These are phyloP conservation scores for Pisolithus marmoratus DNA, from an alignment of 768 basidiomycete genomes.

Conservation along the genomic window DNA sequence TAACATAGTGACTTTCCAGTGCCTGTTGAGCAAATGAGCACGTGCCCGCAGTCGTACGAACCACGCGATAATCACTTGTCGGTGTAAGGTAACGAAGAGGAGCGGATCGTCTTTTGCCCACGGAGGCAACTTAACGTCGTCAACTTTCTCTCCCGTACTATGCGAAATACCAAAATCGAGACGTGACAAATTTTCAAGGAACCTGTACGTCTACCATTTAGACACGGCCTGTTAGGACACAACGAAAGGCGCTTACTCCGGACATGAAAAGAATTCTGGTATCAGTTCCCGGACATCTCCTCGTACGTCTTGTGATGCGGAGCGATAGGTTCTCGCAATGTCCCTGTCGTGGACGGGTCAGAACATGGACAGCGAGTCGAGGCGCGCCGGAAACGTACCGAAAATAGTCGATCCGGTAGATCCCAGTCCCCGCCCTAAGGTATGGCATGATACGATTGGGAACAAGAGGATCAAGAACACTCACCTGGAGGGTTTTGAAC, in stretches of 20 bases:
- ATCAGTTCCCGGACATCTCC: constrained; percentile 94
- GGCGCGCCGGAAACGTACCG: constrained; percentile 33
- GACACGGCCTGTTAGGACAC: neutral
- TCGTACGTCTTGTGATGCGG: constrained; percentile 78
- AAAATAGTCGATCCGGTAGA: constrained; percentile 81
- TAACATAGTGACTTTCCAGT: constrained; percentile 82
- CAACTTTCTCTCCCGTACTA: constrained; percentile 70
- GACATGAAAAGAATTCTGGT: constrained; percentile 82
- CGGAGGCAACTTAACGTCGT: constrained; percentile 82
- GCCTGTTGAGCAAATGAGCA: constrained; percentile 42
- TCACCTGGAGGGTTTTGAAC: constrained; percentile 82
- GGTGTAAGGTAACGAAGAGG: constrained; percentile 74
- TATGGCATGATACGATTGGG: neutral
- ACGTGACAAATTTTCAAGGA: constrained; percentile 73
- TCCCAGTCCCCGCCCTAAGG: constrained; percentile 90
- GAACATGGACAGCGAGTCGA: neutral
- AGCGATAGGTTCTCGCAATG: constrained; percentile 73
- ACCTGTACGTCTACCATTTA: constrained; percentile 39
- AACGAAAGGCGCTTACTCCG: constrained; percentile 48
- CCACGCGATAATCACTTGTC: constrained; percentile 44
- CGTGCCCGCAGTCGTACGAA: neutral
- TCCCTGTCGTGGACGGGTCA: constrained; percentile 43
- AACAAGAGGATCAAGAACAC: constrained; percentile 3
- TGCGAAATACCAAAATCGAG: constrained; percentile 77
- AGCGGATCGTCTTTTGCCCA: constrained; percentile 87